Conservation (phyloP, 1,284 basidiomycete species). For the Leccinum griseonigrum region DNA sequence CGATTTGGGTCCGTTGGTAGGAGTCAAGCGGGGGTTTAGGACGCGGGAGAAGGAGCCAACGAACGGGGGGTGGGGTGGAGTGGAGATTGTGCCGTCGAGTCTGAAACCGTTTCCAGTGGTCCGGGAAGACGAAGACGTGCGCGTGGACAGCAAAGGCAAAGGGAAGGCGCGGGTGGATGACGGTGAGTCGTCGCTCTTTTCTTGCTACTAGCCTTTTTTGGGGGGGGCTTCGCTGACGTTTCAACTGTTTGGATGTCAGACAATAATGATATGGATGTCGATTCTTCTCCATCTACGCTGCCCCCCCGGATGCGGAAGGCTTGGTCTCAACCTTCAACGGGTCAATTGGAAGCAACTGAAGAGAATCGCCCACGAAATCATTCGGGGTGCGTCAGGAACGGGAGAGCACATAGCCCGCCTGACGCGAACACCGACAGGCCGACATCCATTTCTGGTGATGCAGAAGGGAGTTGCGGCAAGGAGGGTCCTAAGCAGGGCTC, state of each 20-base stretch:
- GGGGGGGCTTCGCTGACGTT: not conserved
- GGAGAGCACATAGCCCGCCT: conserved; percentile 12
- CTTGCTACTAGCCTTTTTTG: not conserved
- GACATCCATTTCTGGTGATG: conserved; percentile 8
- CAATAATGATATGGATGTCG: conserved; percentile 1
- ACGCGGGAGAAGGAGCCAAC: conserved; percentile 51
- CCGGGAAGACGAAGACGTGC: conserved; percentile 6
- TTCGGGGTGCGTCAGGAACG: conserved; percentile 3
- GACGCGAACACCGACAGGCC: conserved; percentile 20
- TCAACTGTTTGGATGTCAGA: conserved; percentile 9
- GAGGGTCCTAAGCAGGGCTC: not conserved
- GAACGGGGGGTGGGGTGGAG: conserved; percentile 60
- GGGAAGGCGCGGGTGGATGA: conserved; percentile 16
- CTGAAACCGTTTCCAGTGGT: conserved; percentile 18
- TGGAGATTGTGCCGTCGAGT: conserved; percentile 49
- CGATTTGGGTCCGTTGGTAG: conserved; percentile 71
- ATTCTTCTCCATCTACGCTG: conserved; percentile 29
- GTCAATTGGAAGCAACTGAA: conserved; percentile 5
- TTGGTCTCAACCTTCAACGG: conserved; percentile 38
- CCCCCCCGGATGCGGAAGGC: conserved; percentile 66
- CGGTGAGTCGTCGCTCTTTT: conserved; percentile 24
- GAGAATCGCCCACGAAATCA: conserved; percentile 2
- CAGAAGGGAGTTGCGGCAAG: conserved; percentile 3
- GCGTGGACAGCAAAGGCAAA: conserved; percentile 22
- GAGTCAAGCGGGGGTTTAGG: conserved; percentile 63